These are phyloP conservation scores for Ramularia endophylla DNA, from an alignment of 2,329 filamentous ascomycete genomes.

Conservation along the genomic window DNA sequence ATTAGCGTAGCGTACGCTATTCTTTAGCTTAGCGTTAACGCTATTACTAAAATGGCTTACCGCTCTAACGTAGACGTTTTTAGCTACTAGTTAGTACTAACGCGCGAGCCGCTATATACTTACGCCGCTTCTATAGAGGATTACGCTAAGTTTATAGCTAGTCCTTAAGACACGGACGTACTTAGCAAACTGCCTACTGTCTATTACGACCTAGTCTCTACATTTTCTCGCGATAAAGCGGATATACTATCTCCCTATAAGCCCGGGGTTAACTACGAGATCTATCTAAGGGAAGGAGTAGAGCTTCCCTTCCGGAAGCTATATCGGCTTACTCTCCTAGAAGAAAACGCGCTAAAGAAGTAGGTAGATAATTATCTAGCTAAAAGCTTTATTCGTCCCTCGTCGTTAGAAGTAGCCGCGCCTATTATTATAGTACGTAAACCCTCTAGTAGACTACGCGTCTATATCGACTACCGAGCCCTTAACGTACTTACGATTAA, in stretches of 20 bases:
- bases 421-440: background rate
- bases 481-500: background rate
- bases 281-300: background rate
- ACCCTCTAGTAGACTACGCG: background rate
- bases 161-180: background rate
- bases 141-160: background rate
- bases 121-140: too few species aligned
- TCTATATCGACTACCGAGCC: background rate
- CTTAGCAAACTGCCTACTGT: background rate
- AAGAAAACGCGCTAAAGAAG: background rate
- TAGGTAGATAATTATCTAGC: background rate
- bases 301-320: background rate
- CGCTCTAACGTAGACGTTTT: too few species aligned
- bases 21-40: too few species aligned
- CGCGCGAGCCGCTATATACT: too few species aligned
- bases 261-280: background rate
- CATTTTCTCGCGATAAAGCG: background rate
- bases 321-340: too few species aligned
- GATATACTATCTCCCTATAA: background rate
- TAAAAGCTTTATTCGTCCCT: background rate
- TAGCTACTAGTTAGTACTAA: too few species aligned
- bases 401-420: too few species aligned
- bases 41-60: too few species aligned
- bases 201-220: background rate
- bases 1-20: too few species aligned